Conservation (phyloP, 768 basidiomycete species). For the Coprinopsis sp. region DNA sequence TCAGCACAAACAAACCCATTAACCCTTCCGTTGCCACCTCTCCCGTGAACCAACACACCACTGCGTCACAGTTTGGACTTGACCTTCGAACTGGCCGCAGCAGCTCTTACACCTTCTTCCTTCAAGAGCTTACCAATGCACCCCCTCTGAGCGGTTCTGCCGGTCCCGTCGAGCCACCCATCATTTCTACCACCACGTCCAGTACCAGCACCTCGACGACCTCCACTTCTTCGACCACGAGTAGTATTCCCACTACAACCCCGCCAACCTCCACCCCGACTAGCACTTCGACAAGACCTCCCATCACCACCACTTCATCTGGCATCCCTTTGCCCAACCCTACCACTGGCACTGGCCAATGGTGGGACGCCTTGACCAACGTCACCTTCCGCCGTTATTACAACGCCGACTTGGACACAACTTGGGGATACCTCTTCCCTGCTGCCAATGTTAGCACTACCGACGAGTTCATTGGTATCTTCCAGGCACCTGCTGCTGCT, state of each 20-base stretch:
- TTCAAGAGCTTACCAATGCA: slow-evolving; percentile 1
- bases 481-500: too few species aligned
- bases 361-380: too few species aligned
- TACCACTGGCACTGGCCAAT: too few species aligned
- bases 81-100: slow-evolving; percentile 1
- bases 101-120: slow-evolving; percentile 1
- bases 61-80: slow-evolving; percentile 5
- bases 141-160: slow-evolving; percentile 2
- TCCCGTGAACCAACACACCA: slow-evolving; percentile 5
- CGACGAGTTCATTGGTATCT: too few species aligned
- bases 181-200: not conserved
- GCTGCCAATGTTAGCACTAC: too few species aligned
- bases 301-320: not conserved
- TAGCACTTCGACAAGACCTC: not conserved
- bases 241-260: not conserved
- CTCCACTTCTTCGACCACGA: not conserved
- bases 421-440: too few species aligned
- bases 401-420: too few species aligned
- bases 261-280: not conserved
- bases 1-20: slow-evolving; percentile 9
- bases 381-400: too few species aligned
- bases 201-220: slow-evolving; percentile 1
- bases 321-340: too few species aligned
- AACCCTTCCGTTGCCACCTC: slow-evolving; percentile 5
- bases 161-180: not conserved